Percentiles rank a stretch among this genome's conserved stretches.
These are phyloP conservation scores for Papiliotrema flavescens DNA, from an alignment of 1,284 basidiomycete genomes.

Conservation along the genomic window DNA sequence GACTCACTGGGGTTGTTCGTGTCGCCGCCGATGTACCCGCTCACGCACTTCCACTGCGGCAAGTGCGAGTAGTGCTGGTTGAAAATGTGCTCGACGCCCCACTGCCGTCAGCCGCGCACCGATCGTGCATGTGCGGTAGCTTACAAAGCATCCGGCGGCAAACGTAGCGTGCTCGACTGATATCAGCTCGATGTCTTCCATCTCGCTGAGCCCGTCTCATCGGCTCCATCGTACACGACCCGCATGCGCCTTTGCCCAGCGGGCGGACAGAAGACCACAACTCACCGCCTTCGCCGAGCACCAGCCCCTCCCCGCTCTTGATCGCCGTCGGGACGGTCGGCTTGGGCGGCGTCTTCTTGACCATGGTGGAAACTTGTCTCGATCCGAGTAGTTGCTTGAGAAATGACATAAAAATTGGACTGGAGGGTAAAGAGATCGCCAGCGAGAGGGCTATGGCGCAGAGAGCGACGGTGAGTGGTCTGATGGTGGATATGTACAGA, in stretches of 20 bases:
- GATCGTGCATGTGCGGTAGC: constrained; percentile 3
- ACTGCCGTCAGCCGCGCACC: constrained; percentile 41
- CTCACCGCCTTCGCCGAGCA: constrained; percentile 43
- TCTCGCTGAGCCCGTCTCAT: not conserved
- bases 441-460: not conserved
- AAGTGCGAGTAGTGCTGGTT: constrained; percentile 66
- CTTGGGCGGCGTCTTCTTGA: constrained; percentile 37
- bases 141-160: constrained; percentile 64
- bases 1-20: constrained; percentile 23
- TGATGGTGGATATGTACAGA: not conserved
- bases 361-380: constrained; percentile 21
- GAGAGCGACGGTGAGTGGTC: not conserved
- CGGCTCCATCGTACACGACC: no score
- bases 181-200: constrained; percentile 5
- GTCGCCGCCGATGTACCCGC: constrained; percentile 79
- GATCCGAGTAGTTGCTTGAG: constrained; percentile 6
- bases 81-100: constrained; percentile 85
- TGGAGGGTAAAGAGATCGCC: not conserved
- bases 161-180: constrained; percentile 67
- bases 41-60: constrained; percentile 59
- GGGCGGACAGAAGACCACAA: not conserved
- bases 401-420: constrained; percentile 17
- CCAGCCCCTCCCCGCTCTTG: constrained; percentile 33
- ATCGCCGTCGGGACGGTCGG: constrained; percentile 50
- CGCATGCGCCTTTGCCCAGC: not conserved